Base-by-base conservation (phyloP, 2,329 filamentous ascomycete genomes). In the Samsoniella hepiali region DNA sequence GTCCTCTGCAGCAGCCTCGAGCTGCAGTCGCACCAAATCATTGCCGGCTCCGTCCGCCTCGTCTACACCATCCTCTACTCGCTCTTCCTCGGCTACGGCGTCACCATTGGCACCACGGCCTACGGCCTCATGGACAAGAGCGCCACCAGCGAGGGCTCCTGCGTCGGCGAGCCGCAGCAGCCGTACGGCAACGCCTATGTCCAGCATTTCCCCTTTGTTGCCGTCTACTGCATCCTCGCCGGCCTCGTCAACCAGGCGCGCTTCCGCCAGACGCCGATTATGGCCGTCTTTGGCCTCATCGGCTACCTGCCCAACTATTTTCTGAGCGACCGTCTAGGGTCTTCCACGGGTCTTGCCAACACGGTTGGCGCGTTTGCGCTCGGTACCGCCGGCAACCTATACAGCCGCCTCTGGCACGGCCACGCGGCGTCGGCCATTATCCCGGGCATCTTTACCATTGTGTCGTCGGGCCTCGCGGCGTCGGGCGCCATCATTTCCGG, bases 61-160 rank as follows among this genome's bases (percentile, higher is more conserved):
- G 85, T 89, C 5, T 89, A 88, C 65, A 84, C 86, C n/a, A 84
- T 89, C 66, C 86, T 89, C 51, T 89, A 89, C 73, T 87, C 86
- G 0, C 77, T 89, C 0, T 87, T 89, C 67, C 80, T 89, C 2
- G 86, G 86, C 1, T 89, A 88, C 69, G 87, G 87, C 10, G 86
- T 89, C 62, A 88, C 86, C 3, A 82, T 88, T 51, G 85, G 85
- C 36, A 84, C 84, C 0, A 80, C 83, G 2, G 77, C 87, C 15
- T 87, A 87, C 69, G 85, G 84, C 2, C 77, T 82, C 31, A 78
- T 86, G 45, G 83, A 86, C 69, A 65, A 70, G 3, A 72, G 79
- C 45, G 82, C 83, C 2, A 80, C 78, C 9, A 81, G 66, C 72
- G 76, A 80, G 40, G 84, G 81, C 66, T 81, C 83, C 67, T 78